Base-by-base conservation (phyloP, 306 rosid genomes). In the Acmispon strigosus region DNA sequence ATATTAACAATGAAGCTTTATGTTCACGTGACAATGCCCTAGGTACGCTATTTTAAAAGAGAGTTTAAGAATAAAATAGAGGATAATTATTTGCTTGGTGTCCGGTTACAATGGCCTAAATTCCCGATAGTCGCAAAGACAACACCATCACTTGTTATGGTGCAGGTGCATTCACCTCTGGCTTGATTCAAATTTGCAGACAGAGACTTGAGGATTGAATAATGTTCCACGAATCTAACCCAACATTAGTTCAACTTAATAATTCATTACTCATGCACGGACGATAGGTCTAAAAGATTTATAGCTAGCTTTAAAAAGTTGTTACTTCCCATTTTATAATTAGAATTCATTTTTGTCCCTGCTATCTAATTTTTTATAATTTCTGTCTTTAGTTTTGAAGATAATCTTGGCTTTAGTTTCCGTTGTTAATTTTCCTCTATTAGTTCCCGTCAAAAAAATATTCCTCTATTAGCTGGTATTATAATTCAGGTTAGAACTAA, bases 41-140 rank as follows among this genome's bases (percentile, higher is more conserved):
- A n/a, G n/a, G n/a, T n/a, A 48, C 17, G 45, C 52, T 45, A 15
- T 20, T 52, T 24, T 62, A 22, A 4, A 68, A 53, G n/a, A 32
- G 52, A 52, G 78, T 39, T 72, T 36, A 10, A 36, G 13, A 32
- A 24, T 16, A 27, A 3, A 42, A 60, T 36, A 48, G 14, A 42
- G 37, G 14, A 17, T n/a, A 66, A 72, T 64, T 5, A 68, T 49
- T 45, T 47, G 79, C 12, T 53, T 43, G 44, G 51, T 39, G 90
- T 84, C 86, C 84, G 73, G 45, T 51, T 88, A 80, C 92, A 86
- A 63, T 83, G 85, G 80, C 74, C 85, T 72, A 64, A 73, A 55
- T 67, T 75, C 78, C 80, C 85, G 89, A 84, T 69, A 72, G 62
- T 13, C 70, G 70, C 74, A 62, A 84, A 80, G 59, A 68, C 55